A percentile compares a stretch with the other conserved stretches of the same genome.
These are phyloP conservation scores for Erysimum cheiranthoides DNA, from an alignment of 345 rosid species.

Conservation along the genomic window DNA sequence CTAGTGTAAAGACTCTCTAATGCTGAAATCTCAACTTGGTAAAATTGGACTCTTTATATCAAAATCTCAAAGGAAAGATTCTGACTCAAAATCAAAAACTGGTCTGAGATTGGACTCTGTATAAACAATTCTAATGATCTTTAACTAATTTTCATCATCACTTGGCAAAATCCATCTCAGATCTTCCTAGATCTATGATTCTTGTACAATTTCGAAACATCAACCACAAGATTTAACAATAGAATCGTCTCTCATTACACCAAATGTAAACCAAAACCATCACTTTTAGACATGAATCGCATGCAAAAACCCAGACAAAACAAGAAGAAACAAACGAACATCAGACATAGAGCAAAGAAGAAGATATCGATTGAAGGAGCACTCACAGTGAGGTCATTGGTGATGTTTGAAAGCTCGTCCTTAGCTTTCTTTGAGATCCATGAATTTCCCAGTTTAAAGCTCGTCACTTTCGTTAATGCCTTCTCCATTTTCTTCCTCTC, in stretches of 20 bases:
- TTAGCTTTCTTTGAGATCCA: constrained; percentile 98
- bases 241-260: constrained; percentile 39
- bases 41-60: not conserved
- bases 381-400: constrained; percentile 79
- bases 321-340: not conserved
- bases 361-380: not conserved
- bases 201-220: constrained; percentile 27
- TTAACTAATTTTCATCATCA: constrained; percentile 23
- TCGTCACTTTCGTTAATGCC: constrained; percentile 83
- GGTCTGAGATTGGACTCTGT: not conserved
- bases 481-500: constrained; percentile 69
- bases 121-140: not conserved
- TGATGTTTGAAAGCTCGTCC: constrained; percentile 81
- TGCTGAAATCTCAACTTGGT: not conserved
- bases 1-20: not conserved
- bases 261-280: constrained; percentile 16
- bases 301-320: constrained; percentile 13
- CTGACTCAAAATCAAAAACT: not conserved
- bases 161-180: not conserved
- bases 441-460: constrained; percentile 78
- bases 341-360: constrained; percentile 6
- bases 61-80: not conserved
- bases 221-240: constrained; percentile 22
- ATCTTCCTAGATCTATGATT: constrained; percentile 44
- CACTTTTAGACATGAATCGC: not conserved